A percentile compares a stretch with the other conserved stretches of the same genome.
Evolutionary conservation across 108 stramenopile species (phyloP).

Genomic region (Pseudonitzschia delicatissima): DNA sequence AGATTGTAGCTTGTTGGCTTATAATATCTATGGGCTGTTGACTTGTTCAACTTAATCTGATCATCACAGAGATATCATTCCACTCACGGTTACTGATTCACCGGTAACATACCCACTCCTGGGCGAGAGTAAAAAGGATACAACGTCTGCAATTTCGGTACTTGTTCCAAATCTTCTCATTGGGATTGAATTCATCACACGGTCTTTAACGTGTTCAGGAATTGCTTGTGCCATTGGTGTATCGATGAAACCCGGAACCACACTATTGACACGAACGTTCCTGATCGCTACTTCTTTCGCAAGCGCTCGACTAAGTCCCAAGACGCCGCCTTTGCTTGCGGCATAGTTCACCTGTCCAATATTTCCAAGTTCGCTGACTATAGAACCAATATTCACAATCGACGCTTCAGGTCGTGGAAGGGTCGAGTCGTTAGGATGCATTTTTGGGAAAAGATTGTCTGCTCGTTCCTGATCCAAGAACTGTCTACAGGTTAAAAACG

Average conservation of each 20-base stretch:
- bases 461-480: slow-evolving; percentile 45
- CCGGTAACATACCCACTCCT: slow-evolving; percentile 76
- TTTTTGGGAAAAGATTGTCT: background rate
- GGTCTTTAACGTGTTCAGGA: slow-evolving; percentile 46
- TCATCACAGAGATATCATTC: slow-evolving; percentile 53
- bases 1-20: too few relatives aligned
- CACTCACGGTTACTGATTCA: slow-evolving; percentile 59
- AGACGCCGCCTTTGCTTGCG: slow-evolving; percentile 81
- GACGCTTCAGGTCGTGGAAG: background rate
- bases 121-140: slow-evolving; percentile 53
- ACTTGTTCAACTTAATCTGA: too few relatives aligned
- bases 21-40: too few relatives aligned
- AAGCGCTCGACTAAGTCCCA: slow-evolving; percentile 60
- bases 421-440: slow-evolving; percentile 7
- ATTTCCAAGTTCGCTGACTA: slow-evolving; percentile 70
- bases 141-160: slow-evolving; percentile 63
- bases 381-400: slow-evolving; percentile 76
- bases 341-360: slow-evolving; percentile 80
- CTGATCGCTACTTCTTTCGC: slow-evolving; percentile 71
- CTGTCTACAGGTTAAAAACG: slow-evolving; percentile 61
- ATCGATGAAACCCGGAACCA: slow-evolving; percentile 77
- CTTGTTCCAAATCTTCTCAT: slow-evolving; percentile 55
- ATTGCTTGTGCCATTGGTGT: slow-evolving; percentile 73
- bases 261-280: slow-evolving; percentile 61
- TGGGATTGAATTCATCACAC: slow-evolving; percentile 37